These are phyloP conservation scores for Centrapalus pauciflorus DNA, from an alignment of 129 eudicot species.

Conservation along the genomic window DNA sequence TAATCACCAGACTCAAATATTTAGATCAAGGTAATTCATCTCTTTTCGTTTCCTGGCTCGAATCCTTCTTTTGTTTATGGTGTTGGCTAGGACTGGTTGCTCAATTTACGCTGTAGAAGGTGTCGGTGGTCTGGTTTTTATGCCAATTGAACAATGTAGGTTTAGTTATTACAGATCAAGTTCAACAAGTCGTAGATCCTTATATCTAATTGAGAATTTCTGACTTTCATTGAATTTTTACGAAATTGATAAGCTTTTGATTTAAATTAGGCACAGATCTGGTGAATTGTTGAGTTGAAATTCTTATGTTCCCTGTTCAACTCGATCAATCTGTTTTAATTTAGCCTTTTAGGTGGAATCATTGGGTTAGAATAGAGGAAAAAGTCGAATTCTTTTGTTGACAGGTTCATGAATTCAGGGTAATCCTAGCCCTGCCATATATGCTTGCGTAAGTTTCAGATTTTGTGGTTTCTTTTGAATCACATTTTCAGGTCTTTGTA, in stretches of 20 bases:
- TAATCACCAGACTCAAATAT: not conserved
- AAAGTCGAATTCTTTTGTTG: too few species aligned
- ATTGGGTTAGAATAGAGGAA: not conserved
- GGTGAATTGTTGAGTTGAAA: slow-evolving; percentile 1
- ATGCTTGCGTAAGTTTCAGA: not conserved
- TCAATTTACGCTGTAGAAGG: not conserved
- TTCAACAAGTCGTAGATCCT: slow-evolving; percentile 1
- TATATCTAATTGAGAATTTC: not conserved
- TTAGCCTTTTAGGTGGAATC: not conserved
- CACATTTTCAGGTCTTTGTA: not conserved
- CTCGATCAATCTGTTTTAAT: not conserved
- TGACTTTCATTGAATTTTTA: slow-evolving; percentile 2
- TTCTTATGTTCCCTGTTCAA: not conserved
- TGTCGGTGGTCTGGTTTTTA: slow-evolving; percentile 11
- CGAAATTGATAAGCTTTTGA: slow-evolving; percentile 16
- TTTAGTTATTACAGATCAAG: slow-evolving; percentile 4
- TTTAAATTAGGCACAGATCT: slow-evolving; percentile 17
- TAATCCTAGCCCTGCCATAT: not conserved
- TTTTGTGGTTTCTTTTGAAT: not conserved
- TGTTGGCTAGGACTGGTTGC: not conserved
- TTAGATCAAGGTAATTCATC: slow-evolving; percentile 22
- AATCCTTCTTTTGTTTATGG: not conserved
- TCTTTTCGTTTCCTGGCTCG: not conserved
- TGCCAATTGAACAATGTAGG: slow-evolving; percentile 21
- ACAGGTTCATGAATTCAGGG: not conserved